Evolutionary conservation across 345 rosid species (phyloP).

Genomic region (Melastoma malabathricum): DNA sequence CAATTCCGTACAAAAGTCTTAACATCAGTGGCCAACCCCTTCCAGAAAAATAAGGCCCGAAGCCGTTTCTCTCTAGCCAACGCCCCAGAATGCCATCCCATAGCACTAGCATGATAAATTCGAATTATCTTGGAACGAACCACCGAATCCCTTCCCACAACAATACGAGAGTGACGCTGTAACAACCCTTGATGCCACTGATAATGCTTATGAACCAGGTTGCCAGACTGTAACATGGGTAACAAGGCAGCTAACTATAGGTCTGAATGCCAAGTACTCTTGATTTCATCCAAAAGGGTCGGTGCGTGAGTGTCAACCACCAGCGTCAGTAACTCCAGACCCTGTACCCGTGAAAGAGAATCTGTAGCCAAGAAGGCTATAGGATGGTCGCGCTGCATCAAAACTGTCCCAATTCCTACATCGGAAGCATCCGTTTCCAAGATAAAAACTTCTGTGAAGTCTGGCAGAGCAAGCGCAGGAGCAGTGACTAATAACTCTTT

Average conservation of each 20-base stretch:
- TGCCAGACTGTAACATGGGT: background rate
- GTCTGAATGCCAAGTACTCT: background rate
- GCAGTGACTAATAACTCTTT: too few relatives aligned
- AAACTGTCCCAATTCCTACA: too few relatives aligned
- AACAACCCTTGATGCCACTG: background rate
- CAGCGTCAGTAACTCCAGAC: background rate
- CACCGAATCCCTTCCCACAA: too few relatives aligned
- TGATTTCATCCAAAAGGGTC: background rate
- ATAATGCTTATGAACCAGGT: background rate
- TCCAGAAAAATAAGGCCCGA: background rate
- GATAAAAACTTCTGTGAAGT: too few relatives aligned
- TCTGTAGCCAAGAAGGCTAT: background rate
- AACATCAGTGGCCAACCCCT: background rate
- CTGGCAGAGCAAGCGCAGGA: too few relatives aligned
- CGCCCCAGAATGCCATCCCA: too few relatives aligned
- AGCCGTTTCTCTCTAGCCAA: background rate
- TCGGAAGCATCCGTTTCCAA: too few relatives aligned
- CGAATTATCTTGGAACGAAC: too few relatives aligned
- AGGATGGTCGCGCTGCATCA: too few relatives aligned
- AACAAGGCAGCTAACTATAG: background rate
- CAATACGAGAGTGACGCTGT: background rate
- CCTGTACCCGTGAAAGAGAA: background rate
- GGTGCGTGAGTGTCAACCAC: background rate
- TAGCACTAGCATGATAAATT: too few relatives aligned
- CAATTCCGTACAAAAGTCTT: background rate